Evolutionary conservation across 2,329 filamentous ascomycete species (phyloP).

Genomic region (Aspergillus sp.): DNA sequence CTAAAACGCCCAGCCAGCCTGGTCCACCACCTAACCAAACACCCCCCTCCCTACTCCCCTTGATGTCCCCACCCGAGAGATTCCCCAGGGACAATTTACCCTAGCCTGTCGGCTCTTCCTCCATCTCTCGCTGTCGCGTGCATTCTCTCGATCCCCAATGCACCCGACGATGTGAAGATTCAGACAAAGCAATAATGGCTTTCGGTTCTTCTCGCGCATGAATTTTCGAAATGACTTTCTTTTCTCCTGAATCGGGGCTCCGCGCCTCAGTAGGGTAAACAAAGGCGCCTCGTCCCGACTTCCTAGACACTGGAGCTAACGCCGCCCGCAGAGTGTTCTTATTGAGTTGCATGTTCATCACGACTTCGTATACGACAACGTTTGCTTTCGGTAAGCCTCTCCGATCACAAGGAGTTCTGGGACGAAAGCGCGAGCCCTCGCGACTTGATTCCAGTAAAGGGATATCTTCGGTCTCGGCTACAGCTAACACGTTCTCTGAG

Average conservation of each 20-base stretch:
- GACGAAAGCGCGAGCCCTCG: neutral
- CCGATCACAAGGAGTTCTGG: neutral
- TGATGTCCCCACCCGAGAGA: constrained; percentile 12
- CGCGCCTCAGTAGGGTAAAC: constrained; percentile 34
- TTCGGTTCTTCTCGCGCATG: constrained; percentile 6
- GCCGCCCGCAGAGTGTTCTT: constrained; percentile 27
- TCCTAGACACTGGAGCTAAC: constrained; percentile 18
- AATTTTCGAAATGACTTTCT: constrained; percentile 24
- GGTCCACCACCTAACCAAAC: neutral
- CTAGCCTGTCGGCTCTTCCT: constrained; percentile 5
- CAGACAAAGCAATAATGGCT: constrained; percentile 13
- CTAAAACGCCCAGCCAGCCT: neutral
- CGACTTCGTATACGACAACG: constrained; percentile 35
- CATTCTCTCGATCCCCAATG: constrained; percentile 2
- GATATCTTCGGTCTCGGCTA: neutral
- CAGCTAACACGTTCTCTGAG: constrained; percentile 8
- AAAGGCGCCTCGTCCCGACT: neutral
- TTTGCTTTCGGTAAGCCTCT: constrained; percentile 38
- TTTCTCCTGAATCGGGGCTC: constrained; percentile 30
- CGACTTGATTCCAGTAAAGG: too few species aligned
- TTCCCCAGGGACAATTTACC: constrained; percentile 4
- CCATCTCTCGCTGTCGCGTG: constrained; percentile 4
- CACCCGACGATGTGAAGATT: constrained; percentile 6
- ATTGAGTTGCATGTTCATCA: constrained; percentile 34
- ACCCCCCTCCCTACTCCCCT: constrained; percentile 5